Conservation (phyloP, 2,329 filamentous ascomycete species). For the Arthrobotrys pseudoclavata region DNA sequence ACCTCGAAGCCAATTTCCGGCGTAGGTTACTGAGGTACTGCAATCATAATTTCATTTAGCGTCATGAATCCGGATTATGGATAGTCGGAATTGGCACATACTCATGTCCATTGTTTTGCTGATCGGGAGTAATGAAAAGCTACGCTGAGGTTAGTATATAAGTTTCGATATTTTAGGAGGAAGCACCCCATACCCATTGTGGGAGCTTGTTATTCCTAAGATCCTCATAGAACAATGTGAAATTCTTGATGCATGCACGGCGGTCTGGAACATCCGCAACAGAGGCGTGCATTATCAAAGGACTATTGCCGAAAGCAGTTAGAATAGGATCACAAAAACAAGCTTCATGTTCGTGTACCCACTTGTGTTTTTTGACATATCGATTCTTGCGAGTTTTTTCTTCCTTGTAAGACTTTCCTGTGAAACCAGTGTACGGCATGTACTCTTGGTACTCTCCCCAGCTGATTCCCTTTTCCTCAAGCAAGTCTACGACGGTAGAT, state of each 20-base stretch:
- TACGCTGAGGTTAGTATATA: constrained; percentile 61
- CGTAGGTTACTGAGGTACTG: constrained; percentile 74
- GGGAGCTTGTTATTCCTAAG: constrained; percentile 75
- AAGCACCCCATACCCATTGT: constrained; percentile 71
- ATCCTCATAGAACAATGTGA: constrained; percentile 78
- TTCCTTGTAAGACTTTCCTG: constrained; percentile 76
- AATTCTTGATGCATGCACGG: constrained; percentile 79
- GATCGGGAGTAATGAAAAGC: constrained; percentile 80
- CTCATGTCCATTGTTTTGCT: constrained; percentile 81
- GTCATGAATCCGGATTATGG: not conserved
- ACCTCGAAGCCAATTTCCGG: constrained; percentile 76
- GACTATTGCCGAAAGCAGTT: constrained; percentile 62
- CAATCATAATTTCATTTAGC: not conserved
- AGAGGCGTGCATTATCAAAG: constrained; percentile 76
- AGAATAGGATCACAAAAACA: not conserved
- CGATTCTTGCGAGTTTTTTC: constrained; percentile 76
- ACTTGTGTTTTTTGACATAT: constrained; percentile 88
- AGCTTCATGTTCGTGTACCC: constrained; percentile 62
- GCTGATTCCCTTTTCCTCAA: constrained; percentile 75
- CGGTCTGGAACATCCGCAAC: constrained; percentile 74
- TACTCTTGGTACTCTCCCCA: constrained; percentile 84
- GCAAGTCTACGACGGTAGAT: constrained; percentile 77
- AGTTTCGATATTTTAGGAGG: not conserved
- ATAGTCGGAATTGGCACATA: constrained; percentile 30
- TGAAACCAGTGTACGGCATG: constrained; percentile 80